Percentiles rank a stretch among this genome's conserved stretches.
phyloP scores from a whole-genome alignment of 2,329 filamentous ascomycete genomes.

The Talaromyces sp. region DNA sequence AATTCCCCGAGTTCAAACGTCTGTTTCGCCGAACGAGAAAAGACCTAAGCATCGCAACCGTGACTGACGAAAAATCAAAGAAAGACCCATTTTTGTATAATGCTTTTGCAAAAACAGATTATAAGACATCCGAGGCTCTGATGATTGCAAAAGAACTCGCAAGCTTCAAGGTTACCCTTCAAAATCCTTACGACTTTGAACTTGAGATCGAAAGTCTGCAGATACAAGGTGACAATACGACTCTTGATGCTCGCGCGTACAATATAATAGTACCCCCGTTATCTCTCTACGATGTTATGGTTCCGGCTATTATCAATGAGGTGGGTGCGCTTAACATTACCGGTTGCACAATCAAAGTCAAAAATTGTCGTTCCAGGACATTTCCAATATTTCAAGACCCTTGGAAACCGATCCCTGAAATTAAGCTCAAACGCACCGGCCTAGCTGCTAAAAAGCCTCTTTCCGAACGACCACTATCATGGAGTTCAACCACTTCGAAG shows the following conservation, averaged over 20 bases:
- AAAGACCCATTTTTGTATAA: slow-evolving; percentile 92
- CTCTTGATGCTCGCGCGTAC: slow-evolving; percentile 65
- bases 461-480: slow-evolving; percentile 47
- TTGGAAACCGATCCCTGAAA: slow-evolving; percentile 67
- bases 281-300: slow-evolving; percentile 71
- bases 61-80: slow-evolving; percentile 38
- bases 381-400: slow-evolving; percentile 79
- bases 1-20: slow-evolving; percentile 56
- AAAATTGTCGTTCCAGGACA: slow-evolving; percentile 73
- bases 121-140: slow-evolving; percentile 58
- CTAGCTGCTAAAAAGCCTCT: slow-evolving; percentile 55
- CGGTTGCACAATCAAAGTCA: slow-evolving; percentile 75
- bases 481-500: slow-evolving; percentile 41
- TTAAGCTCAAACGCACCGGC: slow-evolving; percentile 75
- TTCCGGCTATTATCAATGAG: slow-evolving; percentile 65
- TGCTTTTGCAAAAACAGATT: slow-evolving; percentile 72
- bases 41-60: slow-evolving; percentile 48
- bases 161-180: slow-evolving; percentile 76
- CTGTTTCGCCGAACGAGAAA: slow-evolving; percentile 62
- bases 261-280: slow-evolving; percentile 73
- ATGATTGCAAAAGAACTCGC: slow-evolving; percentile 76
- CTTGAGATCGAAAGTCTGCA: slow-evolving; percentile 80
- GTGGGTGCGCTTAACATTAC: slow-evolving; percentile 69
- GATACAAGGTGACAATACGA: slow-evolving; percentile 69
- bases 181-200: slow-evolving; percentile 93